These are phyloP conservation scores for Wallemia hederae DNA, from an alignment of 1,284 basidiomycete genomes.

Conservation along the genomic window DNA sequence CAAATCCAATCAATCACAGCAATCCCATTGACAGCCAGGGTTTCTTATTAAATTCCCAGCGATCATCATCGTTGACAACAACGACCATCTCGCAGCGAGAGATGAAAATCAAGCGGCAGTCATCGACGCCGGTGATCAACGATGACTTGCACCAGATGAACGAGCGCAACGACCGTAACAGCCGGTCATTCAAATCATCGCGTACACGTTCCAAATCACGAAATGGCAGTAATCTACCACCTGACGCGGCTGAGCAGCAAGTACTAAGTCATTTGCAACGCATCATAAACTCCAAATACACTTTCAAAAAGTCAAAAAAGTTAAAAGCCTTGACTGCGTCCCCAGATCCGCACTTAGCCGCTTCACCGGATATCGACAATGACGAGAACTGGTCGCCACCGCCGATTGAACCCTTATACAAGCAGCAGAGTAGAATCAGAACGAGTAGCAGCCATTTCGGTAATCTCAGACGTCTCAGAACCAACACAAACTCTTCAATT, in stretches of 20 bases:
- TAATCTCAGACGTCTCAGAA: background rate
- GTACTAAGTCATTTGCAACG: background rate
- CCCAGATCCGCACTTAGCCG: background rate
- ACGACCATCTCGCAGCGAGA: too few species aligned
- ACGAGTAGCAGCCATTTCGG: background rate
- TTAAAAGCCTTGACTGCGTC: background rate
- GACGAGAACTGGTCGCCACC: background rate
- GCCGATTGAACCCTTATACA: background rate
- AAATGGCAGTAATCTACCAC: background rate
- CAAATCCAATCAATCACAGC: too few species aligned
- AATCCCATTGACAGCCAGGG: too few species aligned
- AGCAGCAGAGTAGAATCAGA: background rate
- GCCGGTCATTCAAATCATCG: background rate
- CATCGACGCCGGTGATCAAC: background rate
- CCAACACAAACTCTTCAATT: background rate
- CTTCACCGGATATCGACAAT: too few species aligned
- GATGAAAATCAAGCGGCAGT: background rate
- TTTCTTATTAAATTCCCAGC: too few species aligned
- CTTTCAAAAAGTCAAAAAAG: background rate
- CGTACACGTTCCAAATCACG: background rate
- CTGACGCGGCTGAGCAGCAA: background rate
- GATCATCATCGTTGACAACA: too few species aligned
- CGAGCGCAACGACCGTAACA: background rate
- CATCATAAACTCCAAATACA: background rate
- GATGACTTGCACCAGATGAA: background rate